Base-by-base conservation (phyloP, 306 rosid genomes). In the Vicia faba region DNA sequence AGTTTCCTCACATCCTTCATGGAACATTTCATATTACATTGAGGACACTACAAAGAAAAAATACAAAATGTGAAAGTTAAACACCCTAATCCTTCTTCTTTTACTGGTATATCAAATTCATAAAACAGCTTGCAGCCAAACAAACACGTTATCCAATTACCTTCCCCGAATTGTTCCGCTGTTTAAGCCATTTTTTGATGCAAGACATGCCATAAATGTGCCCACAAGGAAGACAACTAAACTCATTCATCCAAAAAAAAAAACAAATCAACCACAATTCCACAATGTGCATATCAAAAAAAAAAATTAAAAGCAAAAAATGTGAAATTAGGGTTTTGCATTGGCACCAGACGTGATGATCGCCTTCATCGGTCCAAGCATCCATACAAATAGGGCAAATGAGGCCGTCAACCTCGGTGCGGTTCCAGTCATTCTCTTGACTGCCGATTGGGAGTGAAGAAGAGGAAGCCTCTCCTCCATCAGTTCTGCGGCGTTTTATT, bases 211-310 rank as follows among this genome's bases (percentile, higher is more conserved):
- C 97, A 76, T 81, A 91, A 19, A 91, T 31, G 81, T 91, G 97
- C 53, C 97, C 97, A 64, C 97, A 91, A 66, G 97, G 93, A 84
- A 91, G 97, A 80, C 96, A 91, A 26, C 97, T 91, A 86, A 72
- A 80, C 23, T 26, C 78, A 33, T 40, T 61, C 71, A 61, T 60
- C 76, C 38, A 54, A 35, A 26, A 49, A 70, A 70, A 23, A 44
- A 4, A 58, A 54, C 2, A 19, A 57, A 28, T 35, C 10, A 64
- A 23, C 11, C 40, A 33, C 38, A 57, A 64, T n/a, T 64, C 19
- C 3, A 43, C 45, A 64, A 25, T 2, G 11, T 28, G 33, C 4
- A 29, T 29, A 31, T 75, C 20, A 1, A 35, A 25, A 25, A 25
- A 29, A 29, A 29, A 29, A 5, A 29, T 29, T 28, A 28, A 28